Evolutionary conservation across 106 monocot species (phyloP).

Genomic region (Narthecium ossifragum): DNA sequence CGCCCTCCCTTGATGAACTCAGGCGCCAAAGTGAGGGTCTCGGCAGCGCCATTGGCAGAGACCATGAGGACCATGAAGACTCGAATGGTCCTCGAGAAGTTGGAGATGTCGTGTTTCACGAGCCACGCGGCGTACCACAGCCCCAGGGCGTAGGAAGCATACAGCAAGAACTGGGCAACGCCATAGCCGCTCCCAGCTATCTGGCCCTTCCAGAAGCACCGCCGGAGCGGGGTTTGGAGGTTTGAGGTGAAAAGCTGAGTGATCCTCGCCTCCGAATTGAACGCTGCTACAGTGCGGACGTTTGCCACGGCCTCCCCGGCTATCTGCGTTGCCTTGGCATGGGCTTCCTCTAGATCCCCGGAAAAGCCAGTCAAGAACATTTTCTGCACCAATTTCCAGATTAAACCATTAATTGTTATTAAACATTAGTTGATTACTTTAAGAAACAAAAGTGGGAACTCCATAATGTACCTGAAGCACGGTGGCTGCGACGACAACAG

Average conservation of each 20-base stretch:
- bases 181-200: conserved; percentile 93
- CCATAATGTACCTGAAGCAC: conserved; percentile 56
- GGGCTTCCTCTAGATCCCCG: conserved; percentile 73
- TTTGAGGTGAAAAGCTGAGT: conserved; percentile 57
- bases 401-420: no score
- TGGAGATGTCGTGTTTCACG: conserved; percentile 85
- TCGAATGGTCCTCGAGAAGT: conserved; percentile 94
- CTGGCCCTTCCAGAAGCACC: conserved; percentile 99
- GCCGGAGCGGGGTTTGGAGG: conserved; percentile 68
- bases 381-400: conserved; percentile 43
- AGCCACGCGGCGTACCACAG: conserved; percentile 94
- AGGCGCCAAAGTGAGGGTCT: conserved; percentile 88
- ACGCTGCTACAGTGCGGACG: conserved; percentile 85
- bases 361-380: conserved; percentile 98
- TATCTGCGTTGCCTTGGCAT: conserved; percentile 88
- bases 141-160: conserved; percentile 85
- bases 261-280: conserved; percentile 86
- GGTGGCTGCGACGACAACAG: conserved; percentile 82
- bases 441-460: no score
- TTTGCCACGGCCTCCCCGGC: conserved; percentile 92
- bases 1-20: conserved; percentile 95
- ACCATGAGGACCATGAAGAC: conserved; percentile 99
- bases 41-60: conserved; percentile 95
- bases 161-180: conserved; percentile 83
- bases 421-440: no score